Evolutionary conservation across 441 rosid species (phyloP).

Genomic region (Euphorbia celastroides): DNA sequence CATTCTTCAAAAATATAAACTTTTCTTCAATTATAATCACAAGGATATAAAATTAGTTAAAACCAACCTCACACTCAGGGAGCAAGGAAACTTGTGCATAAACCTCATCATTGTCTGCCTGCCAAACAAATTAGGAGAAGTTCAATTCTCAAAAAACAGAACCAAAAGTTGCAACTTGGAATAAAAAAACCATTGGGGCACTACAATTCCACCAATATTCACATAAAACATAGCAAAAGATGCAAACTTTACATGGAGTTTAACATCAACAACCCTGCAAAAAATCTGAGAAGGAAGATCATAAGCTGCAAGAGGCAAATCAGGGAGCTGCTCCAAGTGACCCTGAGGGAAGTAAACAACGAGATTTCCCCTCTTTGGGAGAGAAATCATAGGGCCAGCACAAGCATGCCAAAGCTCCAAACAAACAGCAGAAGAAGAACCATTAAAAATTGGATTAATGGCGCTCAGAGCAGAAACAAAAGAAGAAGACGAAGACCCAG

Average conservation of each 20-base stretch:
- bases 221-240: not conserved
- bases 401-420: constrained; percentile 94
- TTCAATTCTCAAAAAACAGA: constrained; percentile 8
- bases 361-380: constrained; percentile 75
- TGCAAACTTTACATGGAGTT: constrained; percentile 46
- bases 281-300: constrained; percentile 54
- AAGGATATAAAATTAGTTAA: no score
- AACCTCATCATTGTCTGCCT: no score
- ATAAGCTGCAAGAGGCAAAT: constrained; percentile 38
- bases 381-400: constrained; percentile 85
- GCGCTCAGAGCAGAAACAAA: constrained; percentile 43
- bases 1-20: not conserved
- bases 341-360: constrained; percentile 90
- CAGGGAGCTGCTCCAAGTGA: constrained; percentile 76
- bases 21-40: no score
- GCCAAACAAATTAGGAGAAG: not conserved
- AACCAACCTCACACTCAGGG: no score
- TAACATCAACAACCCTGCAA: constrained; percentile 69
- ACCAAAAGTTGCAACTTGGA: not conserved
- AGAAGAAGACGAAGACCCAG: constrained; percentile 55
- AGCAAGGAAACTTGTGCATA: no score
- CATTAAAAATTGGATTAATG: constrained; percentile 23
- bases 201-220: not conserved
- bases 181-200: not conserved
- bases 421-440: constrained; percentile 55